Evolutionary conservation across 116 monocot genomes (phyloP), one percentile per base, ranked within the genome.

Genomic region (Zostera marina): DNA sequence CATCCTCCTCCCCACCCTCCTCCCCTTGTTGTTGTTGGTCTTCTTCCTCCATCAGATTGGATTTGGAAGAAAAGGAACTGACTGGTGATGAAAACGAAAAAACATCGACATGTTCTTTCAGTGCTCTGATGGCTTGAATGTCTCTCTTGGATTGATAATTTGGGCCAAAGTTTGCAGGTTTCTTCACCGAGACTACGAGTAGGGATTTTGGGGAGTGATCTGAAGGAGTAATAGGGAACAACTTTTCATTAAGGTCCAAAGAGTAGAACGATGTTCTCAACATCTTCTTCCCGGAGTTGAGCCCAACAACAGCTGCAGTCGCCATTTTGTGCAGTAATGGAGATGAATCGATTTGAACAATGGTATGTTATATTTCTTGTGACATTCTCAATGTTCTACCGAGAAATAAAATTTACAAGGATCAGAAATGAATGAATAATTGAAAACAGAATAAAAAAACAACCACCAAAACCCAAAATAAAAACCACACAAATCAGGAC

Each of bases 251-350:
- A 47, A 79, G 60, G 32, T 94, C 94, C 8, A 85, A 56, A 15
- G 79, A 66, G 67, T 73, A 82, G 62, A 85, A 79, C 32, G 96
- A 80, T 53, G 77, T 65, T 60, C 65, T 76, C 20, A 96, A 68
- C 60, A 94, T 75, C 61, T 85, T 77, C 63, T 85, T 88, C 61
- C 89, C 90, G 0, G 89, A 25, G 23, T 67, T 76, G 17, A 89
- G 59, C 55, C 89, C 83, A 16, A 86, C 70, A 66, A 86, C 81
- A 57, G 96, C 83, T 66, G 82, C 68, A 22, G 76, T 75, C 41
- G 85, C 81, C 96, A 90, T 98, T 68, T 75, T 72, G 46, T 41
- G 17, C 3, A 0, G 4, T 25, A 12, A 4, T 12, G 19, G 8
- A 41, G 58, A 41, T n/a, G n/a, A n/a, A n/a, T 58, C n/a, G 10